These are phyloP conservation scores for Royoungia palumana DNA, from an alignment of 768 basidiomycete species.

Conservation along the genomic window DNA sequence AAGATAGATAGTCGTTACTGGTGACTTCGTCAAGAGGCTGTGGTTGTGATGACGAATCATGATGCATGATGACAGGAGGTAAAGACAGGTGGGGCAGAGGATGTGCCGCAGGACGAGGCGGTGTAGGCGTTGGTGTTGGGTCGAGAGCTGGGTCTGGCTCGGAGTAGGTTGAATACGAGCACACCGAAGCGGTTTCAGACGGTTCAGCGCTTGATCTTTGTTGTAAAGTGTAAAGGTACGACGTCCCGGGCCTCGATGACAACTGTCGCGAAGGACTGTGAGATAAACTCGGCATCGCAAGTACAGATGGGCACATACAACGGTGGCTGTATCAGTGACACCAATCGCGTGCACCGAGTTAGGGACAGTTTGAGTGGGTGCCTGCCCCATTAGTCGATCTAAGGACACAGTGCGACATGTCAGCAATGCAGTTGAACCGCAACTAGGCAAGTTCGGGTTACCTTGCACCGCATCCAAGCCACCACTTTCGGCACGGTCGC, in stretches of 20 bases:
- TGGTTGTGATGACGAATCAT: conserved; percentile 12
- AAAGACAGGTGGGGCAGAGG: conserved; percentile 28
- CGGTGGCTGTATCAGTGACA: conserved; percentile 23
- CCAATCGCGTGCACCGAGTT: conserved; percentile 14
- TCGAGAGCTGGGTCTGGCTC: conserved; percentile 31
- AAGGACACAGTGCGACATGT: background rate
- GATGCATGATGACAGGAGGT: conserved; percentile 19
- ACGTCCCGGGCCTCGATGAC: conserved; percentile 21
- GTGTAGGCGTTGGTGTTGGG: conserved; percentile 41
- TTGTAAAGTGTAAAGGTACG: conserved; percentile 3
- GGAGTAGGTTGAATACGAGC: conserved; percentile 26
- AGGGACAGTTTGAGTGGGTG: conserved; percentile 4
- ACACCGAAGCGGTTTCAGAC: conserved; percentile 13
- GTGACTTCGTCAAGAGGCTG: conserved; percentile 17
- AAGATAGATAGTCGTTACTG: conserved; percentile 41
- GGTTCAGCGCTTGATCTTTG: background rate
- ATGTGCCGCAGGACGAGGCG: conserved; percentile 30
- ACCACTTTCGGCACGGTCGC: conserved; percentile 11
- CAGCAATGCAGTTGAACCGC: background rate
- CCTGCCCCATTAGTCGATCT: conserved; percentile 20
- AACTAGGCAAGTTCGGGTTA: conserved; percentile 9
- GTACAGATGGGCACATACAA: conserved; percentile 10
- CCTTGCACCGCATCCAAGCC: conserved; percentile 24
- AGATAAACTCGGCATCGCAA: conserved; percentile 7
- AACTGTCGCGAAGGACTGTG: conserved; percentile 16